Evolutionary conservation across 208 protist genomes (phyloP).

Genomic region (Acanthamoeba culbertsoni): DNA sequence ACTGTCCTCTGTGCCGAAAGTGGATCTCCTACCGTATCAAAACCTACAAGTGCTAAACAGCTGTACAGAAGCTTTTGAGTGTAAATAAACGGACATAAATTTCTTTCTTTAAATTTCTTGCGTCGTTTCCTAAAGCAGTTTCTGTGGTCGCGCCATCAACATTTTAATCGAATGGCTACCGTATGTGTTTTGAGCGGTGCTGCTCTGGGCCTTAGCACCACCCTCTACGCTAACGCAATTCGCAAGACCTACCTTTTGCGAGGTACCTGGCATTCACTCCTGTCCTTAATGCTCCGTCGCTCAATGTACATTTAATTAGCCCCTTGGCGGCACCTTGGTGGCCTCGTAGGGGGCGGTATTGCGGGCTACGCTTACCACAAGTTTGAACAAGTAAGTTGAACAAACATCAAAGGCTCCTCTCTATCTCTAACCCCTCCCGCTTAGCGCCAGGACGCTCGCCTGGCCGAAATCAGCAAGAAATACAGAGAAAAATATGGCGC

Average conservation of each 20-base stretch:
- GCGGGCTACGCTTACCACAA: not conserved
- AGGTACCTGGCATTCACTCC: not conserved
- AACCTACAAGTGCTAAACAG: not conserved
- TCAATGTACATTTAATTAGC: not conserved
- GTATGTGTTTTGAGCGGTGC: not conserved
- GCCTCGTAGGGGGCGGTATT: not conserved
- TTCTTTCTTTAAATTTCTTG: not conserved
- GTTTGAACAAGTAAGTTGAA: not conserved
- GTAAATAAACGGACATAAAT: not conserved
- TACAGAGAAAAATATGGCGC: not conserved
- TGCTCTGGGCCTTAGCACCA: not conserved
- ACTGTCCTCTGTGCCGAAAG: not conserved
- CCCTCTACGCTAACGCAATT: not conserved
- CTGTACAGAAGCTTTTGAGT: not conserved
- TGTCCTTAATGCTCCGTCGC: not conserved
- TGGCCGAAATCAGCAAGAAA: not conserved
- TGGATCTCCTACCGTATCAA: not conserved
- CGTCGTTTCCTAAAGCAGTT: not conserved
- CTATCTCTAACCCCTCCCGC: not conserved
- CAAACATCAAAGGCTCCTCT: not conserved
- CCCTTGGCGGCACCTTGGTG: conserved; percentile 2
- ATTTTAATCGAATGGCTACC: not conserved
- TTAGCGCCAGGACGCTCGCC: not conserved
- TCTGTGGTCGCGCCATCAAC: not conserved
- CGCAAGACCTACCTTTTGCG: not conserved